phyloP scores from a whole-genome alignment of 2,329 filamentous ascomycete species.

The Aspergillus sp. region DNA sequence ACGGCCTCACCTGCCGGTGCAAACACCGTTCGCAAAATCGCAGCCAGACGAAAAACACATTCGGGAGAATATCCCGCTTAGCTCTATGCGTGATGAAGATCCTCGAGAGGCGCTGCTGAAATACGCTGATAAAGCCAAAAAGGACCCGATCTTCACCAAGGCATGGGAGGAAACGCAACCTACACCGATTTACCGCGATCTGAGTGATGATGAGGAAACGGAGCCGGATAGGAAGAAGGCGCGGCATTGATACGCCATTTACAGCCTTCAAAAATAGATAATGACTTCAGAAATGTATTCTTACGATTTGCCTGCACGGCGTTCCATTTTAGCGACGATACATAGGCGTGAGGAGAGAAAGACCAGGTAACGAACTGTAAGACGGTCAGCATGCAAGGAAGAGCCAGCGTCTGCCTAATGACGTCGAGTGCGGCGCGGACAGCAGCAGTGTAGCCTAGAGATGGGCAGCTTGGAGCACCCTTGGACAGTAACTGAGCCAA shows the following conservation, averaged over 20 bases:
- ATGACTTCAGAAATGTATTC: not conserved
- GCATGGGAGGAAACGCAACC: constrained; percentile 93
- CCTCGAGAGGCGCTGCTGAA: constrained; percentile 90
- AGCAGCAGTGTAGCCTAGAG: not conserved
- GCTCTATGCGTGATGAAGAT: constrained; percentile 93
- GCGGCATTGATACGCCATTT: constrained; percentile 28
- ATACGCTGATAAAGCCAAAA: constrained; percentile 90
- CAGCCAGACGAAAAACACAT: constrained; percentile 90
- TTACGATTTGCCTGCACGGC: not conserved
- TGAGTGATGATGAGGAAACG: constrained; percentile 80
- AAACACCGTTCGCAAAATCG: constrained; percentile 86
- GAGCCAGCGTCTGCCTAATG: constrained; percentile 11
- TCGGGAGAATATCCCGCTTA: constrained; percentile 81
- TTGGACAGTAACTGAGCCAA: not conserved
- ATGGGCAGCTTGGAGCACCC: constrained; percentile 1
- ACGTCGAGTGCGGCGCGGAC: constrained; percentile 11
- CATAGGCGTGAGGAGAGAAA: too few relatives aligned
- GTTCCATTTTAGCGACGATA: not conserved
- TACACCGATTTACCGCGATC: constrained; percentile 82
- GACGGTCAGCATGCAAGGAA: not conserved
- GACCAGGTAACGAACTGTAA: not conserved
- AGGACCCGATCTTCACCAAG: constrained; percentile 90
- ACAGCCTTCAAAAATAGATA: not conserved
- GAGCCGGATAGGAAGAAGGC: constrained; percentile 65
- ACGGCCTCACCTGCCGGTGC: constrained; percentile 77